A percentile compares a stretch with the other conserved stretches of the same genome.
Conservation (phyloP, 257 asterid species). For the Solanum stenotomum region DNA sequence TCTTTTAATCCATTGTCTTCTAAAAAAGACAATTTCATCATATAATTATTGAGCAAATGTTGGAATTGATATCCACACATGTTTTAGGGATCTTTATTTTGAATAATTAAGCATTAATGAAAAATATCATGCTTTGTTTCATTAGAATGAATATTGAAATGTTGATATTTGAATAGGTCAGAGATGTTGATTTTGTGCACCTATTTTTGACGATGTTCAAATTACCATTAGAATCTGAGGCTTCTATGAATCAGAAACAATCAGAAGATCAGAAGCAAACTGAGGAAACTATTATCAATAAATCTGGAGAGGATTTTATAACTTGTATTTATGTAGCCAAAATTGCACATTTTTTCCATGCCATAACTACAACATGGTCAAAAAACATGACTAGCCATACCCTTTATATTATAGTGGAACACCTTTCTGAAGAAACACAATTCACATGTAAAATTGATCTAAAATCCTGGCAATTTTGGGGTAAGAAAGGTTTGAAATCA, state of each 20-base stretch:
- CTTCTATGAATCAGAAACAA: constrained; percentile 4
- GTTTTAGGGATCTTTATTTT: not conserved
- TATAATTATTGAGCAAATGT: not conserved
- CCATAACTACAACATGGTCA: constrained; percentile 57
- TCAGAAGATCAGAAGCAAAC: constrained; percentile 7
- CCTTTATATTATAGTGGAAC: constrained; percentile 46
- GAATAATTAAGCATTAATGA: not conserved
- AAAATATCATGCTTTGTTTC: not conserved
- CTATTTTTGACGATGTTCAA: constrained; percentile 9
- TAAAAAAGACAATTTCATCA: not conserved
- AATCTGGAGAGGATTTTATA: constrained; percentile 40
- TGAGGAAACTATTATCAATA: constrained; percentile 17
- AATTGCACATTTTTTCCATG: constrained; percentile 23
- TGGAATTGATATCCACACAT: not conserved
- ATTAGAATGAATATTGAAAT: not conserved
- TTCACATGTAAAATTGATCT: constrained; percentile 81
- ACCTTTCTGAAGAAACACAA: constrained; percentile 28
- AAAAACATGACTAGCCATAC: constrained; percentile 54
- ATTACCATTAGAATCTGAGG: constrained; percentile 14
- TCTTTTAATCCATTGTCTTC: not conserved
- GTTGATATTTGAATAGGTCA: not conserved
- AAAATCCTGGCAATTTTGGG: constrained; percentile 94
- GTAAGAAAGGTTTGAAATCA: constrained; percentile 63
- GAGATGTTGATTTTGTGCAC: constrained; percentile 16
- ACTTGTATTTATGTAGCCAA: constrained; percentile 50